Conservation (phyloP, 768 basidiomycete genomes). For the Xerocomus brunneocitrinus region DNA sequence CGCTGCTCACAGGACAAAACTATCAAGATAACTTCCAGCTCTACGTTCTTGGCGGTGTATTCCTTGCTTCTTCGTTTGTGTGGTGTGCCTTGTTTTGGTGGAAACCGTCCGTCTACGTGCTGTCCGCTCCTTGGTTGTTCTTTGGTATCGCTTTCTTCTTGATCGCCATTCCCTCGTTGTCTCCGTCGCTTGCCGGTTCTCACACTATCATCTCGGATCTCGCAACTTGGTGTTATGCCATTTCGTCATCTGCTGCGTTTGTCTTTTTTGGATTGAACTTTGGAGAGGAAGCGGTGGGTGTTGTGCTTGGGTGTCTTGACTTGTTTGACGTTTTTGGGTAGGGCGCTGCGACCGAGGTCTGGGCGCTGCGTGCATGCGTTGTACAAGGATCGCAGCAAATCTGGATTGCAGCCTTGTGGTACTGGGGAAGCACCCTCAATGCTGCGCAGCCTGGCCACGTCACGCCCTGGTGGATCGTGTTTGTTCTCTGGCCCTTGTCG, state of each 20-base stretch:
- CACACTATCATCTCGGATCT: constrained; percentile 67
- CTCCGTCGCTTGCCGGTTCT: constrained; percentile 50
- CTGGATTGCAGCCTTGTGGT: constrained; percentile 95
- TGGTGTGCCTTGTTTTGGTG: constrained; percentile 91
- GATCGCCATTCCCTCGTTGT: constrained; percentile 81
- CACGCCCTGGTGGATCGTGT: constrained; percentile 82
- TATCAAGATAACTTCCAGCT: constrained; percentile 77
- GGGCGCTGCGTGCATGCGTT: constrained; percentile 86
- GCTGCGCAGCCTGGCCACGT: constrained; percentile 44
- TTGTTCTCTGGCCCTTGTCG: constrained; percentile 78
- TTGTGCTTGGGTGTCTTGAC: constrained; percentile 6
- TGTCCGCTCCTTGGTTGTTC: constrained; percentile 87
- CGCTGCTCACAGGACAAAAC: constrained; percentile 81
- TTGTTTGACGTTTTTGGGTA: constrained; percentile 25
- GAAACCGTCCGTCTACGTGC: constrained; percentile 82
- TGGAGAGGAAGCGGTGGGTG: constrained; percentile 84
- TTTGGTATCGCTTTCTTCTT: constrained; percentile 88
- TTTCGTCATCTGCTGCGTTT: constrained; percentile 92
- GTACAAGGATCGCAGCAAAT: constrained; percentile 95
- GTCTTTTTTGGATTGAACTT: constrained; percentile 94
- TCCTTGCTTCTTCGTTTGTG: constrained; percentile 76
- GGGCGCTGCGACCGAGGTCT: constrained; percentile 93
- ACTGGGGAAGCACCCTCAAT: constrained; percentile 85
- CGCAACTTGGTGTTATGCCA: constrained; percentile 88
- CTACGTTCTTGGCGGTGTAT: constrained; percentile 87